phyloP scores from a whole-genome alignment of 164 flowering plant genomes.

The Chloranthus sessilifolius region DNA sequence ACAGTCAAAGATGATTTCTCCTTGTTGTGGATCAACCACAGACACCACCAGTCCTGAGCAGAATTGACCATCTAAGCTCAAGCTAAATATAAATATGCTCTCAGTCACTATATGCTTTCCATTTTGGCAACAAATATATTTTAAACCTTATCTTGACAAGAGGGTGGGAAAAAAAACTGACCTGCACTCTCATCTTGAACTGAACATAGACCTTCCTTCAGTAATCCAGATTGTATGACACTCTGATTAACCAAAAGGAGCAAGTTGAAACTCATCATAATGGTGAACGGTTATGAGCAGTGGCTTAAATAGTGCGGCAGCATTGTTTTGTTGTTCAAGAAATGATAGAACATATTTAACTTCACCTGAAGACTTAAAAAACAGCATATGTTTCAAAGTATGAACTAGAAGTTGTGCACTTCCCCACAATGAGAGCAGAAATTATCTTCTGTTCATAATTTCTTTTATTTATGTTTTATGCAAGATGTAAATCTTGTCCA shows the following conservation, averaged over 20 bases:
- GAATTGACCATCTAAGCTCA: too few relatives aligned
- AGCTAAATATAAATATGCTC: slow-evolving; percentile 1
- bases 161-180: slow-evolving; percentile 21
- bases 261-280: not conserved
- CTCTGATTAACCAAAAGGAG: slow-evolving; percentile 20
- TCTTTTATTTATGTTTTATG: too few relatives aligned
- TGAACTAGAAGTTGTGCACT: too few relatives aligned
- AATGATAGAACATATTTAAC: too few relatives aligned
- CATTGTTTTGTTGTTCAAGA: too few relatives aligned
- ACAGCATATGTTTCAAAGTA: too few relatives aligned
- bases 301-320: too few relatives aligned
- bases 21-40: slow-evolving; percentile 79
- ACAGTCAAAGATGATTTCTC: slow-evolving; percentile 73
- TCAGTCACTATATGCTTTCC: not conserved
- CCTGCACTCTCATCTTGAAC: slow-evolving; percentile 99
- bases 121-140: not conserved
- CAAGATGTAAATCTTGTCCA: too few relatives aligned
- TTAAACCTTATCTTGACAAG: not conserved
- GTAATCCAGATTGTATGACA: slow-evolving; percentile 74
- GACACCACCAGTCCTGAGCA: slow-evolving; percentile 86
- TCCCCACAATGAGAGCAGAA: too few relatives aligned
- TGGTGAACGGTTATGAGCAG: too few relatives aligned
- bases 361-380: too few relatives aligned
- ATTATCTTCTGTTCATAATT: too few relatives aligned
- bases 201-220: slow-evolving; percentile 75